A percentile compares a stretch with the other conserved stretches of the same genome.
Conservation (phyloP, 73 alveolate species). For the Halteria grandinella region DNA sequence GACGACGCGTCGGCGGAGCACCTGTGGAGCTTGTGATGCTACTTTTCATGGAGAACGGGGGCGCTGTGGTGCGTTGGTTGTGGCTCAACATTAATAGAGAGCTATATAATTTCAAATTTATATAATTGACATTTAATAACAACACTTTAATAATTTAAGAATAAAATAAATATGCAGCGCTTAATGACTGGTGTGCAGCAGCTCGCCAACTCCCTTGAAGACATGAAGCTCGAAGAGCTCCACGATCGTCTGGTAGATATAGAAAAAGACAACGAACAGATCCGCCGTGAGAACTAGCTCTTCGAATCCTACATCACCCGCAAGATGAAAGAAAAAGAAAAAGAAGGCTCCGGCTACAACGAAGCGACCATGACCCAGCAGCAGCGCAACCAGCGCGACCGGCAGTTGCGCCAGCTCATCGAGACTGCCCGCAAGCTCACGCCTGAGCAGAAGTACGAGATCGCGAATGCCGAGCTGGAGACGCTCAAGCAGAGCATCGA, state of each 20-base stretch:
- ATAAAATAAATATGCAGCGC: background rate
- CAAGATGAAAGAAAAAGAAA: slow-evolving; percentile 64
- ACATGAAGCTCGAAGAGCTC: slow-evolving; percentile 78
- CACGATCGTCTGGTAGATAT: slow-evolving; percentile 70
- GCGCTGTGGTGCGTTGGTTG: too few species aligned
- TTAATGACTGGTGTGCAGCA: too few species aligned
- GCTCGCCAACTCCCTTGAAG: slow-evolving; percentile 68
- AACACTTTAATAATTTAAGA: background rate
- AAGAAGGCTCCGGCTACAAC: slow-evolving; percentile 71
- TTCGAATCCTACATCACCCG: slow-evolving; percentile 81
- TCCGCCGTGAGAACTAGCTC: slow-evolving; percentile 82
- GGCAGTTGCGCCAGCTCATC: slow-evolving; percentile 42
- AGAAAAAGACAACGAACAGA: slow-evolving; percentile 83
- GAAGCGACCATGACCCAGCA: slow-evolving; percentile 64
- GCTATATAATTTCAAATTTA: too few species aligned
- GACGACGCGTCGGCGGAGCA: too few species aligned
- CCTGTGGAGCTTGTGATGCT: too few species aligned
- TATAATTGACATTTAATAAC: too few species aligned
- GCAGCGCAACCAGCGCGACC: slow-evolving; percentile 63
- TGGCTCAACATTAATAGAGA: too few species aligned
- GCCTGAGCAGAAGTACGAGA: slow-evolving; percentile 87
- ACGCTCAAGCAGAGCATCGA: slow-evolving; percentile 81
- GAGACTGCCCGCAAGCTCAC: too few species aligned
- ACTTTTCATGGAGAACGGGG: too few species aligned
- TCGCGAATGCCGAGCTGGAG: slow-evolving; percentile 83